Base-by-base conservation (phyloP, 345 rosid species). In the Gossypium thurberi region DNA sequence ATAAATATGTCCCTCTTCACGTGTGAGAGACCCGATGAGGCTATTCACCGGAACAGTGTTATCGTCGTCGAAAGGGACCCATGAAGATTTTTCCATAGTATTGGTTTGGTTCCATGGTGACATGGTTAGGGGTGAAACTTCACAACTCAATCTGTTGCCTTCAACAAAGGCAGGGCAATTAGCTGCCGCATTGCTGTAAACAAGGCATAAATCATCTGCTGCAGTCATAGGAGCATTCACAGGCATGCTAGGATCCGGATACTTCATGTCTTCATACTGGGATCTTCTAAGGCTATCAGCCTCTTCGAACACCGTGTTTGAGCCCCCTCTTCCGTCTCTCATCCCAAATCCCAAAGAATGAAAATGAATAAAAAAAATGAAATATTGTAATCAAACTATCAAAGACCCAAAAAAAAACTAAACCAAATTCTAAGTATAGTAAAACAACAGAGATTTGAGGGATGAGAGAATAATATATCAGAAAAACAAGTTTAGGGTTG, bases 1-100 rank as follows among this genome's bases (percentile, higher is more conserved):
- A 82, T 94, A 94, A 40, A 94, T 90, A 62, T 94, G 98, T 14
- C 98, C 98, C 78, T 94, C 98, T 78, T 94, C 97, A 2, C 98
- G 91, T 15, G 88, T 87, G 37, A 94, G 83, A 6, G 98, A 94
- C 4, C 98, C 98, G 61, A 92, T 89, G 57, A 94, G 90, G 10
- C 82, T 85, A 69, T 90, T 89, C 28, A 81, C 87, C 0, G 89
- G 88, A 20, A 6, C 42, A 4, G 10, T 23, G 57, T 28, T 20
- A 3, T 53, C 79, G 3, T 85, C 91, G 1, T 89, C 92, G 23
- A 74, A 74, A 18, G 55, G 81, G 17, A 86, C 74, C 90, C 91
- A 91, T 1, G 81, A 58, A 18, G 90, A 74, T 51, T 84, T 87
- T 53, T 78, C 53, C 62, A 79, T 85, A 50, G 88, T 84, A n/a